These are phyloP conservation scores for Umbilicus rupestris DNA, from an alignment of 164 flowering plant species.

Conservation along the genomic window DNA sequence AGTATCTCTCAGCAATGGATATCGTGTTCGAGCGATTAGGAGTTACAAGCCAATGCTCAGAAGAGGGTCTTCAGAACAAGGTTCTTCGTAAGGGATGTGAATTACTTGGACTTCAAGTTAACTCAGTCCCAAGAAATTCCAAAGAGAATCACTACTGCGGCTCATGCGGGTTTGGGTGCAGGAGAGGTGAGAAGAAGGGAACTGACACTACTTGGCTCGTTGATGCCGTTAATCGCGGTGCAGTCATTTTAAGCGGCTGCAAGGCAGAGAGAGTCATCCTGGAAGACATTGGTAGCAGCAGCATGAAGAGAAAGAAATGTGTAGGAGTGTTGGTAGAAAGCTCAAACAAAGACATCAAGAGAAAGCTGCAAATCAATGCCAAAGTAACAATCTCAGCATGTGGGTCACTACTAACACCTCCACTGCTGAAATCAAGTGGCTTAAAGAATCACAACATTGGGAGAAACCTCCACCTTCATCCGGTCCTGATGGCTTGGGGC, in stretches of 20 bases:
- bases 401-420: constrained; percentile 68
- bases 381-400: constrained; percentile 60
- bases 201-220: constrained; percentile 68
- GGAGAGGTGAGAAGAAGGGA: constrained; percentile 52
- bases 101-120: constrained; percentile 43
- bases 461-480: constrained; percentile 45
- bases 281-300: constrained; percentile 20
- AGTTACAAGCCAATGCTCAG: constrained; percentile 35
- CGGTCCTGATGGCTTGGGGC: constrained; percentile 52
- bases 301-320: constrained; percentile 32
- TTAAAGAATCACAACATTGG: constrained; percentile 42
- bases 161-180: constrained; percentile 55
- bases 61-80: constrained; percentile 63
- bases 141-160: constrained; percentile 58
- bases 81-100: constrained; percentile 58
- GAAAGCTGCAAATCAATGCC: constrained; percentile 42
- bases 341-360: constrained; percentile 20
- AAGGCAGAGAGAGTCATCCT: constrained; percentile 52
- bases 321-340: constrained; percentile 40
- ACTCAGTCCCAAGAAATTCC: constrained; percentile 47
- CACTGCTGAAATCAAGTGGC: constrained; percentile 59
- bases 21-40: constrained; percentile 47
- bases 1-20: constrained; percentile 57
- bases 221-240: constrained; percentile 53
- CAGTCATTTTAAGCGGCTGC: constrained; percentile 60